A percentile compares a stretch with the other conserved stretches of the same genome.
These are phyloP conservation scores for Exophiala xenobiotica DNA, from an alignment of 2,329 filamentous ascomycete genomes.

Conservation along the genomic window DNA sequence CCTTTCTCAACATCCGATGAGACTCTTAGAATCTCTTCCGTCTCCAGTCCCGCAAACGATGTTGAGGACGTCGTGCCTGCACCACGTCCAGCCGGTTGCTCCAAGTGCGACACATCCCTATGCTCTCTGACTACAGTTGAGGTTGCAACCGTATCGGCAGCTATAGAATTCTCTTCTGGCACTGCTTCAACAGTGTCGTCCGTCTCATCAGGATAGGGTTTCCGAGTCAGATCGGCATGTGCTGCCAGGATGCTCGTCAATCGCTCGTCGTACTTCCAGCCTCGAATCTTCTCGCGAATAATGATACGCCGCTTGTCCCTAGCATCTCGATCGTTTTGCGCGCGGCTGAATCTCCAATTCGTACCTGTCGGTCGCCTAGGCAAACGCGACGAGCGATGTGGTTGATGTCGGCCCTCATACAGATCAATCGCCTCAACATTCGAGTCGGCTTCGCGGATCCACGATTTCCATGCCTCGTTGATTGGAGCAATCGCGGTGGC, in stretches of 20 bases:
- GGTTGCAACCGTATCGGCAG: not conserved
- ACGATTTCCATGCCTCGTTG: constrained; percentile 41
- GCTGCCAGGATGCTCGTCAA: not conserved
- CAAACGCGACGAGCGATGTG: not conserved
- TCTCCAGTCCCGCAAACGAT: not conserved
- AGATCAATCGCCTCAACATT: constrained; percentile 10
- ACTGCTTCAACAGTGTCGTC: not conserved
- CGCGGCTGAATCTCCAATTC: not conserved
- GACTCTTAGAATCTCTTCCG: not conserved
- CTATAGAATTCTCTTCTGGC: not conserved
- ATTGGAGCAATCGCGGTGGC: constrained; percentile 38
- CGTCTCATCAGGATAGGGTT: constrained; percentile 1
- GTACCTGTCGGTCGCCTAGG: not conserved
- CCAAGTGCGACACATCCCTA: not conserved
- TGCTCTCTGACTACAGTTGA: not conserved
- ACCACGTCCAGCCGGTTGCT: not conserved
- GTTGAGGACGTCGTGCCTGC: not conserved
- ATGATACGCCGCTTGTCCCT: not conserved
- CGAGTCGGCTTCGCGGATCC: constrained; percentile 38
- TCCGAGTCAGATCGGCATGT: not conserved
- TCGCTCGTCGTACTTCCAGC: not conserved
- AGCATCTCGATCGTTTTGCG: not conserved
- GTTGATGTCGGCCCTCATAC: constrained; percentile 12
- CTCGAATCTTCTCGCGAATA: not conserved
- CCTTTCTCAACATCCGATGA: not conserved